A percentile compares a stretch with the other conserved stretches of the same genome.
These are phyloP conservation scores for Austroboletus rostrupii DNA, from an alignment of 1,284 basidiomycete genomes.

Conservation along the genomic window DNA sequence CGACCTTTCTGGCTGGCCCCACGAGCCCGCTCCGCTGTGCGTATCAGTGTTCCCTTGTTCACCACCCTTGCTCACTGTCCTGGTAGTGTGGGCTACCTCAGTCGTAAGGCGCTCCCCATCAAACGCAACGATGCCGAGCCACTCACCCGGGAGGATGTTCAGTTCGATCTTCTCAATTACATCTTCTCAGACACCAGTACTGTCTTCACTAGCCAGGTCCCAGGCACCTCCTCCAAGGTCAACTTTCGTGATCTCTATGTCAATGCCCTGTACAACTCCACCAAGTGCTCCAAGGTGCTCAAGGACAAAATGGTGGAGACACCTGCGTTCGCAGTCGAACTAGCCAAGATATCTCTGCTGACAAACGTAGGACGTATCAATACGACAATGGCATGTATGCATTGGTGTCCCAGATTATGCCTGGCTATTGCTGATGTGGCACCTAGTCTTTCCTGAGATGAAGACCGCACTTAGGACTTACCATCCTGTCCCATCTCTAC, in stretches of 20 bases:
- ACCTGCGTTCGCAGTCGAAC: conserved; percentile 76
- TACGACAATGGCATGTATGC: conserved; percentile 85
- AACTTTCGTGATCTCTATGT: conserved; percentile 85
- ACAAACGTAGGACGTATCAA: conserved; percentile 93
- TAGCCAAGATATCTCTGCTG: conserved; percentile 80
- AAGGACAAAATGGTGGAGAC: conserved; percentile 82
- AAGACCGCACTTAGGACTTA: conserved; percentile 68
- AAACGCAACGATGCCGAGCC: conserved; percentile 76
- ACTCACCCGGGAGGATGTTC: conserved; percentile 76
- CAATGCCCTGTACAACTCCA: conserved; percentile 72
- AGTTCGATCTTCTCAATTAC: conserved; percentile 77
- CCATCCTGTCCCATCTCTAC: conserved; percentile 66
- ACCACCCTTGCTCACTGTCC: conserved; percentile 16
- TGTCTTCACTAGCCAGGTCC: conserved; percentile 67
- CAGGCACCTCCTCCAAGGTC: conserved; percentile 48
- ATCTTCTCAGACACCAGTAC: conserved; percentile 69
- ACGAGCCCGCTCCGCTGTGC: conserved; percentile 43
- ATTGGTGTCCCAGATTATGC: conserved; percentile 13
- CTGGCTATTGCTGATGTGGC: conserved; percentile 14
- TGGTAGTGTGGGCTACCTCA: conserved; percentile 60
- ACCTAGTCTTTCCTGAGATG: conserved; percentile 59
- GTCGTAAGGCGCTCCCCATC: conserved; percentile 70
- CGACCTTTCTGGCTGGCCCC: conserved; percentile 37
- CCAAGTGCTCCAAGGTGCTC: conserved; percentile 82
- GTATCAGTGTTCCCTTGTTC: conserved; percentile 12